Evolutionary conservation across 1,284 basidiomycete species (phyloP).

Genomic region (Neonothopanus nambi): DNA sequence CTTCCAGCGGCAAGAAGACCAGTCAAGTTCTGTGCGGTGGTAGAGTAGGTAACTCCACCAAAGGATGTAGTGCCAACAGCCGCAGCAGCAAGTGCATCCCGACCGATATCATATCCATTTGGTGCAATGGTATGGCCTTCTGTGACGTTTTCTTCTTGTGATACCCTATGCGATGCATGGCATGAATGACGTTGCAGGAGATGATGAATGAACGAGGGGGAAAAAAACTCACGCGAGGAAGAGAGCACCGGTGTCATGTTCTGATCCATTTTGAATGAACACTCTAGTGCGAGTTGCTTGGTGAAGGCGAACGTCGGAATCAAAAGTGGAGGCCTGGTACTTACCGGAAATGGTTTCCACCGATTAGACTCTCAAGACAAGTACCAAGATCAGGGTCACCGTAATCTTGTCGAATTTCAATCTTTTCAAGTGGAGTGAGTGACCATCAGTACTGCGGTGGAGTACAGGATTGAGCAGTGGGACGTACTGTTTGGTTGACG

Average conservation of each 20-base stretch:
- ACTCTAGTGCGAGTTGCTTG: too few species aligned
- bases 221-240: conserved; percentile 39
- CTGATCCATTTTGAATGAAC: conserved; percentile 47
- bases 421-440: background rate
- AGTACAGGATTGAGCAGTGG: too few species aligned
- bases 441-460: too few species aligned
- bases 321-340: too few species aligned
- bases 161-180: conserved; percentile 26
- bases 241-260: conserved; percentile 28
- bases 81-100: conserved; percentile 22
- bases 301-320: too few species aligned
- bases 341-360: conserved; percentile 54
- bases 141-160: conserved; percentile 40
- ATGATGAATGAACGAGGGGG: background rate
- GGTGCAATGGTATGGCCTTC: conserved; percentile 44
- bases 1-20: conserved; percentile 11
- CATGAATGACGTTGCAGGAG: too few species aligned
- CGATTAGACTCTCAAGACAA: conserved; percentile 48
- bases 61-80: conserved; percentile 6
- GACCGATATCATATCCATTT: conserved; percentile 49
- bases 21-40: conserved; percentile 3
- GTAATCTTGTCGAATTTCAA: conserved; percentile 12
- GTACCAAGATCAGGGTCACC: conserved; percentile 35
- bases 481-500: conserved; percentile 9
- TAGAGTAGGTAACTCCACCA: conserved; percentile 7